Evolutionary conservation across 306 rosid species (phyloP), one percentile per base, ranked within the genome.

Genomic region (Astragalus glycyphyllos): DNA sequence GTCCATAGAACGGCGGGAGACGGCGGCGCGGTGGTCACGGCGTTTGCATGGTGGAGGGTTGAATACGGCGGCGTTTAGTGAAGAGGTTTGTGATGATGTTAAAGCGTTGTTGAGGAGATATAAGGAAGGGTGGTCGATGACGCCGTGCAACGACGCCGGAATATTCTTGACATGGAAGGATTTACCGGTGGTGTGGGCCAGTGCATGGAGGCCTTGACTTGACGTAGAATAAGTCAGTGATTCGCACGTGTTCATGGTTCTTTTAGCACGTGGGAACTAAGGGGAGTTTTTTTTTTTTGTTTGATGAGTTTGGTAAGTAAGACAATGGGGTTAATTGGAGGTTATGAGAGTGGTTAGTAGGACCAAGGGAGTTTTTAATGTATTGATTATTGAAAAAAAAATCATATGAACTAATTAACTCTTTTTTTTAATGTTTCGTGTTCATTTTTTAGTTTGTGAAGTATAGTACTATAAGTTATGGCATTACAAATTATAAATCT

Each of bases 151-250:
- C 45, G 81, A 82, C 7, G 84, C 86, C 82, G 98, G 98, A 80
- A 89, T 94, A 77, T 87, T 89, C 86, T 77, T 94, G 65, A 61
- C 88, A 65, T 90, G 98, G 97, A 94, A 86, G 84, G 92, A 87
- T 1, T 88, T 84, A 68, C 82, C 94, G 81, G 97, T 90, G 87
- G 98, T 90, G 69, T 94, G 98, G 98, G 92, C 92, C 71, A 86
- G 97, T 80, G 96, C 96, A 75, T 94, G 98, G 98, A 73, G 86
- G 78, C 92, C 90, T 61, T 87, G 86, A 87, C 23, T 61, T 87
- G 31, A 26, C 31, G 31, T 63, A 11, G 49, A 45, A 15, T 45
- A 3, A 26, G 31, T 26, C 4, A 3, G 4, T 45, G 49, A 15
- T 12, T 40, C 20, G 69, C 69, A 63, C 69, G 69, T 63, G 69